phyloP scores from a whole-genome alignment of 305 asterid genomes.

The Fraxinus paxiana region DNA sequence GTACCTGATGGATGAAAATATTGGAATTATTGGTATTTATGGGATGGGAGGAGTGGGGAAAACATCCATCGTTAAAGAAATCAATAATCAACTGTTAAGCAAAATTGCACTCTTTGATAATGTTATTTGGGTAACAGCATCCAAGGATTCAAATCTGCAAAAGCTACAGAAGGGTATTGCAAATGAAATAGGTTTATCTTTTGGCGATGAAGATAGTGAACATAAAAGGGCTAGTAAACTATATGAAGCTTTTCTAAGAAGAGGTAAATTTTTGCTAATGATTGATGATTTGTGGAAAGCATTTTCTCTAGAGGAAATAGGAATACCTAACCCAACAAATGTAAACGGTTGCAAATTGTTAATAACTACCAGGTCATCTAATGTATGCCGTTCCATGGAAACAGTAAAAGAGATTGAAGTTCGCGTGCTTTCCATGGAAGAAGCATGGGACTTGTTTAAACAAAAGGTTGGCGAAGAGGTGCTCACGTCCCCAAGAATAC shows the following conservation, averaged over 20 bases:
- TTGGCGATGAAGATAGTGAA: conserved; percentile 21
- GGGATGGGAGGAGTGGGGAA: conserved; percentile 29
- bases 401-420: conserved; percentile 24
- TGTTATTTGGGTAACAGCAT: conserved; percentile 33
- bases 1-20: conserved; percentile 19
- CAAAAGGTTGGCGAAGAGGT: conserved; percentile 29
- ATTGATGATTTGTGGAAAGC: conserved; percentile 39
- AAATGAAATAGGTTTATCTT: conserved; percentile 18
- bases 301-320: conserved; percentile 25
- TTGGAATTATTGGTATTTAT: conserved; percentile 20
- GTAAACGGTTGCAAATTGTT: conserved; percentile 17
- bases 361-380: conserved; percentile 24
- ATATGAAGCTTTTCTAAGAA: conserved; percentile 19
- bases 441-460: conserved; percentile 32
- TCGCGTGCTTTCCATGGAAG: conserved; percentile 20
- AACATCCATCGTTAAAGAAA: conserved; percentile 25
- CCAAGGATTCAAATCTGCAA: conserved; percentile 22
- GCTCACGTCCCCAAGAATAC: conserved; percentile 15
- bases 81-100: conserved; percentile 24
- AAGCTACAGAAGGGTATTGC: conserved; percentile 30
- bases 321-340: conserved; percentile 21
- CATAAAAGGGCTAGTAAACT: conserved; percentile 17
- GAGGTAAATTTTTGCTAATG: conserved; percentile 22
- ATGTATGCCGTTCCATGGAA: conserved; percentile 26
- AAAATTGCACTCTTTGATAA: conserved; percentile 16